Conservation (phyloP, 495 filamentous ascomycete genomes). For the Podospora pseudopauciseta region DNA sequence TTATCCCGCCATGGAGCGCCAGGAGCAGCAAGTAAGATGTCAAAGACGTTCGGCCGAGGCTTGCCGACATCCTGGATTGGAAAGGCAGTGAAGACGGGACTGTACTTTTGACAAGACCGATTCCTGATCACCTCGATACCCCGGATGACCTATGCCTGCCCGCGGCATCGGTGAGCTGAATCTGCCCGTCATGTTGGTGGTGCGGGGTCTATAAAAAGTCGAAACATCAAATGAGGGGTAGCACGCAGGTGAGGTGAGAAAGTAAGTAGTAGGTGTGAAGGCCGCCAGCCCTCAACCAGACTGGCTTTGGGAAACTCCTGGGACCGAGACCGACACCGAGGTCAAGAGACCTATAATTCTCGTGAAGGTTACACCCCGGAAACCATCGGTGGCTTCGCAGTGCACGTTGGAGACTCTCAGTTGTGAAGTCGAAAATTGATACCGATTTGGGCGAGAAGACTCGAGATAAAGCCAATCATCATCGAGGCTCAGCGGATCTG, state of each 20-base stretch:
- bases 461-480: not conserved
- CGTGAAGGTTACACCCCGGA: not conserved
- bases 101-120: not conserved
- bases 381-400: not conserved
- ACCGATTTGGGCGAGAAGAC: not conserved
- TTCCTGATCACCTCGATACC: not conserved
- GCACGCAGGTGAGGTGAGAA: not conserved
- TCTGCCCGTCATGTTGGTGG: slow-evolving; percentile 2
- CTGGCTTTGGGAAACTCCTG: not conserved
- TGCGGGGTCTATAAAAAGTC: slow-evolving; percentile 12
- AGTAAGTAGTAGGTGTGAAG: not conserved
- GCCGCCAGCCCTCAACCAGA: slow-evolving; percentile 1
- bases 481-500: not conserved
- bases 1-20: not conserved
- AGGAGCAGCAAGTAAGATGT: not conserved
- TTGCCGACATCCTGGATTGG: not conserved
- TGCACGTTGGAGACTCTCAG: not conserved
- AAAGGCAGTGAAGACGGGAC: not conserved
- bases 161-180: not conserved
- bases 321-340: not conserved
- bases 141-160: not conserved
- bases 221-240: slow-evolving; percentile 11
- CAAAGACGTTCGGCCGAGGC: not conserved
- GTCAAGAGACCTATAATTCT: not conserved
- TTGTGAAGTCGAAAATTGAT: not conserved